These are phyloP conservation scores for Vigna mungo DNA, from an alignment of 306 rosid genomes.

Conservation along the genomic window DNA sequence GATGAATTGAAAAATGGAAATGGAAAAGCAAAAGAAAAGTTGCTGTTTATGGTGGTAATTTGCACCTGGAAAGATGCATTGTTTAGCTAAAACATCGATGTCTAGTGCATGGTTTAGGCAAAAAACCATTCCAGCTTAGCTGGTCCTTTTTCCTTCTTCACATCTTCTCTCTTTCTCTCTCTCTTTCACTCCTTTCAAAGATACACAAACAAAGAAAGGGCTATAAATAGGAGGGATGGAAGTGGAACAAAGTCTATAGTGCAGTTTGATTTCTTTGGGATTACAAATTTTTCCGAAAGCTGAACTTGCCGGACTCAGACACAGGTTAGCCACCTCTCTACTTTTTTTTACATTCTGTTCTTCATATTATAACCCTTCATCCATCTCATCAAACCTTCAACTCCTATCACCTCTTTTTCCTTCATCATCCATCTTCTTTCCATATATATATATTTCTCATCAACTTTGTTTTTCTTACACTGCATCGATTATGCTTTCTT, in stretches of 20 bases:
- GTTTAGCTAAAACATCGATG: slow-evolving; percentile 57
- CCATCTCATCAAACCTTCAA: neutral
- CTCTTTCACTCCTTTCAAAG: slow-evolving; percentile 37
- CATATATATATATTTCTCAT: neutral
- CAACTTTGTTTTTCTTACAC: too few species aligned
- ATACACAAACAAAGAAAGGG: slow-evolving; percentile 61
- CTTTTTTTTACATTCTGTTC: neutral
- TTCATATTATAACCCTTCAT: neutral
- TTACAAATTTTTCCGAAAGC: slow-evolving; percentile 66
- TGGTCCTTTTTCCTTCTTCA: slow-evolving; percentile 32
- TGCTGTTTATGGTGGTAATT: slow-evolving; percentile 60
- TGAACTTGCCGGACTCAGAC: slow-evolving; percentile 58
- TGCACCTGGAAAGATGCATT: slow-evolving; percentile 62
- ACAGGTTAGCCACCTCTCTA: slow-evolving; percentile 54
- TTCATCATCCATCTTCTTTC: slow-evolving; percentile 6
- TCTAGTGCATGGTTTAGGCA: slow-evolving; percentile 54
- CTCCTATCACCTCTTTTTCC: neutral
- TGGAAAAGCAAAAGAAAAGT: slow-evolving; percentile 29
- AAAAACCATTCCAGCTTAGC: slow-evolving; percentile 52
- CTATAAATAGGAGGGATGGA: slow-evolving; percentile 58
- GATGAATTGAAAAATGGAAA: neutral
- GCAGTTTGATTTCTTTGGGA: slow-evolving; percentile 66
- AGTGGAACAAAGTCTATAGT: slow-evolving; percentile 49
- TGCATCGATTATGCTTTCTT: slow-evolving; percentile 3
- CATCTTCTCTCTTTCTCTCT: slow-evolving; percentile 37